Evolutionary conservation across 495 filamentous ascomycete genomes (phyloP).

Genomic region (Acidomyces sp.): DNA sequence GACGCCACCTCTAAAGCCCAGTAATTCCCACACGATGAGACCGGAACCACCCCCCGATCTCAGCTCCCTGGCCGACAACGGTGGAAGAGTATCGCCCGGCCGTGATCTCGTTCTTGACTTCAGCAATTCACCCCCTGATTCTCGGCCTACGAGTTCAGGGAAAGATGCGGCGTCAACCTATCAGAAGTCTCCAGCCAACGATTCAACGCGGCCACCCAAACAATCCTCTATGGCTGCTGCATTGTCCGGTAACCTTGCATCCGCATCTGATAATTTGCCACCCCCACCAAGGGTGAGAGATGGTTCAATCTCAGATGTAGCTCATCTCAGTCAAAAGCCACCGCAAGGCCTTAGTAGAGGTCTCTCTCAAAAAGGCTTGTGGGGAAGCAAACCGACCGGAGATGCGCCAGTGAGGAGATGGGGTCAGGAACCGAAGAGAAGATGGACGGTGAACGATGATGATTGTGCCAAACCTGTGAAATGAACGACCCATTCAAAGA

Average conservation of each 20-base stretch:
- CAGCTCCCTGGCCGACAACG: not conserved
- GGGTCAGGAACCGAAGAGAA: constrained; percentile 23
- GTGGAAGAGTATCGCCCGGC: not conserved
- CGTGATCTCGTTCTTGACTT: constrained; percentile 1
- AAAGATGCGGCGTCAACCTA: not conserved
- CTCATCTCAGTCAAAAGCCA: not conserved
- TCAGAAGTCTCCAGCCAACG: not conserved
- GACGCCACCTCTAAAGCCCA: constrained; percentile 11
- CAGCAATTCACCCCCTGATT: constrained; percentile 1
- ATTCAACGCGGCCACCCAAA: not conserved
- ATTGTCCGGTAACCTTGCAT: not conserved
- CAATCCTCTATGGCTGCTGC: not conserved
- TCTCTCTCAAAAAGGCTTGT: constrained; percentile 19
- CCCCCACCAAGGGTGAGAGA: not conserved
- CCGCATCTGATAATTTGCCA: not conserved
- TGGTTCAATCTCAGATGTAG: not conserved
- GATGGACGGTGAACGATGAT: constrained; percentile 25
- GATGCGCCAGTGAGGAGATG: constrained; percentile 10
- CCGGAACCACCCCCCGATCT: constrained; percentile 1
- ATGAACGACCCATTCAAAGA: too few relatives aligned
- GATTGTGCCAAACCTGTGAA: too few relatives aligned
- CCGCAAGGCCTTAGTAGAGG: constrained; percentile 2
- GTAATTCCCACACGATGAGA: not conserved
- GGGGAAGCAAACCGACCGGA: constrained; percentile 18
- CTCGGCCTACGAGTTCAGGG: constrained; percentile 1